These are phyloP conservation scores for Botrytis pseudocinerea DNA, from an alignment of 2,329 filamentous ascomycete genomes.

Conservation along the genomic window DNA sequence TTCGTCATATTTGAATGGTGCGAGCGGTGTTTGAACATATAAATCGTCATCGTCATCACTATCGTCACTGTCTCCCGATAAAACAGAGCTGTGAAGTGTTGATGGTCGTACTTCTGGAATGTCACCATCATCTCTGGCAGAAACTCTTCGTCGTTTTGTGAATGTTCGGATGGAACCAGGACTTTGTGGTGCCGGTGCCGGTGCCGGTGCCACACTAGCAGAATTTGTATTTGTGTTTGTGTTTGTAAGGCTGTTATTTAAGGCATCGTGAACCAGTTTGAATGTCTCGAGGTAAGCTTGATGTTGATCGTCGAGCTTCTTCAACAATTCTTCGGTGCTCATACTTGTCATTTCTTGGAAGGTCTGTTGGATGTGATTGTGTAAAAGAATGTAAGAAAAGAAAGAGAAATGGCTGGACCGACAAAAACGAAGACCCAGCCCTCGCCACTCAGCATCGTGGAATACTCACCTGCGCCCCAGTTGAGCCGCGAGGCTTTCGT, in stretches of 20 bases:
- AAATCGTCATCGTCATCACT: constrained; percentile 44
- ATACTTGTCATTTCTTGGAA: constrained; percentile 12
- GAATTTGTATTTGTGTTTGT: not conserved
- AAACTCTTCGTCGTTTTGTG: constrained; percentile 14
- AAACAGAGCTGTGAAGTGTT: constrained; percentile 29
- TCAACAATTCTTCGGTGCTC: constrained; percentile 33
- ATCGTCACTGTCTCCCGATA: constrained; percentile 41
- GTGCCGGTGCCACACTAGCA: not conserved
- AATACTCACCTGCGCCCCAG: not conserved
- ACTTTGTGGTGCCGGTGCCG: not conserved
- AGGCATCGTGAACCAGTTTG: constrained; percentile 33
- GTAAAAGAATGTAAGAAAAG: not conserved
- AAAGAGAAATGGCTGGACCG: constrained; percentile 12
- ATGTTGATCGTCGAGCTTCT: constrained; percentile 35
- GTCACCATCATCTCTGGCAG: constrained; percentile 7
- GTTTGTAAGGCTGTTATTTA: constrained; percentile 24
- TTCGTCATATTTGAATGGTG: constrained; percentile 45
- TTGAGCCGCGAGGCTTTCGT: constrained; percentile 10
- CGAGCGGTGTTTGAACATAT: constrained; percentile 46
- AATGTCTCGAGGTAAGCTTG: constrained; percentile 36
- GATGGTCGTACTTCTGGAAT: constrained; percentile 9
- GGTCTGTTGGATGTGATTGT: not conserved
- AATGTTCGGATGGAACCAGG: constrained; percentile 10
- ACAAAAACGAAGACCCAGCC: not conserved
- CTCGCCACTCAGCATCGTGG: not conserved